A percentile compares a stretch with the other conserved stretches of the same genome.
Evolutionary conservation across 2,329 filamentous ascomycete genomes (phyloP).

Genomic region (Aspergillus sp.): DNA sequence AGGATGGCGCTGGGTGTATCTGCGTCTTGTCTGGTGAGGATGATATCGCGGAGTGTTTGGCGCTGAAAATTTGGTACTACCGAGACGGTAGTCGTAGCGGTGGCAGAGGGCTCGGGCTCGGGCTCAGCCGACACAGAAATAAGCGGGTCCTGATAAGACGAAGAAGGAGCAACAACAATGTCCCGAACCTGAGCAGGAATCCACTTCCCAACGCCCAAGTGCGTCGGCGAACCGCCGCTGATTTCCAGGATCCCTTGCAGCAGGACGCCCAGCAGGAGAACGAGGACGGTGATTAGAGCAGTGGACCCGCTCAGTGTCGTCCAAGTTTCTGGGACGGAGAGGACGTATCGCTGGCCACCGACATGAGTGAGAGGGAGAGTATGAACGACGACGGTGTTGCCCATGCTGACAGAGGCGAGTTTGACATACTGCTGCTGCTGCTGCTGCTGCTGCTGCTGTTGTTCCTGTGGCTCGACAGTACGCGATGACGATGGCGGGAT

Average conservation of each 20-base stretch:
- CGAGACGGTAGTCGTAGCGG: conserved; percentile 4
- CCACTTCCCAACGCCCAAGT: conserved; percentile 49
- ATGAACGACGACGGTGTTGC: conserved; percentile 71
- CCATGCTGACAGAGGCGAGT: conserved; percentile 72
- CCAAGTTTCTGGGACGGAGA: conserved; percentile 50
- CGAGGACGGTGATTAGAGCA: conserved; percentile 52
- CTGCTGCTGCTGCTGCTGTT: too few relatives aligned
- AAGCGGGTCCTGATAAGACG: too few relatives aligned
- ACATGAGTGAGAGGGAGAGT: conserved; percentile 58
- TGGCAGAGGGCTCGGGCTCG: not conserved
- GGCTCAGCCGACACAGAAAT: too few relatives aligned
- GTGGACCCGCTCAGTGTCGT: conserved; percentile 50
- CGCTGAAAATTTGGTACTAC: conserved; percentile 2
- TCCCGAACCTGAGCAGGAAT: conserved; percentile 46
- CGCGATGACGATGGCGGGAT: conserved; percentile 32
- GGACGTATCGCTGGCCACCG: conserved; percentile 57
- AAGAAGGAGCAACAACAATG: conserved; percentile 12
- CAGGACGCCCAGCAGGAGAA: conserved; percentile 49
- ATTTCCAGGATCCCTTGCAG: conserved; percentile 56
- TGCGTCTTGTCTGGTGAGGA: conserved; percentile 18
- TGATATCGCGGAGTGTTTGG: conserved; percentile 19
- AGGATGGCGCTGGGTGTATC: conserved; percentile 13
- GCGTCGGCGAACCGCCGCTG: conserved; percentile 48
- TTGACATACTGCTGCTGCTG: conserved; percentile 51
- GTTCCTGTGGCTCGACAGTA: too few relatives aligned